Evolutionary conservation across 768 basidiomycete genomes (phyloP).

Genomic region (Serendipita indica): DNA sequence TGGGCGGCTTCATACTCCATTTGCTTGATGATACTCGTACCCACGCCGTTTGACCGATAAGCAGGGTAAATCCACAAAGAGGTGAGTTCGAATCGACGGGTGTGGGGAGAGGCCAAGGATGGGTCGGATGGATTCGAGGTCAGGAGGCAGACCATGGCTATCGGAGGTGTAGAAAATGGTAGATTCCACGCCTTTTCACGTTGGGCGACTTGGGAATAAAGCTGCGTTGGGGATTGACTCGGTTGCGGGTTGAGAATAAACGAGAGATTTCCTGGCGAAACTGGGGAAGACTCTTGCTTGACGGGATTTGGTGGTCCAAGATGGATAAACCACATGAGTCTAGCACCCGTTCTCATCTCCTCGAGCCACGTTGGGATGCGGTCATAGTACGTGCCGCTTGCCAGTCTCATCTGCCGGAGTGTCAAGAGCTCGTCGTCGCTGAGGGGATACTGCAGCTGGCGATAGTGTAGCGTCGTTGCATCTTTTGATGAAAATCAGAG

Average conservation of each 20-base stretch:
- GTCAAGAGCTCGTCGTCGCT: background rate
- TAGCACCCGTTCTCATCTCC: background rate
- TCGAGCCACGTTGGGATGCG: slow-evolving; percentile 6
- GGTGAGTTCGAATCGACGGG: background rate
- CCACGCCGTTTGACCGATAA: background rate
- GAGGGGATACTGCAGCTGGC: background rate
- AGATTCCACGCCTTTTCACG: background rate
- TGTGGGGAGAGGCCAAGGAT: background rate
- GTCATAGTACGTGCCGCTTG: slow-evolving; percentile 1
- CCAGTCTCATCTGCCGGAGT: slow-evolving; percentile 3
- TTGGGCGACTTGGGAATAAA: background rate
- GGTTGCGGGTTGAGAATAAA: background rate
- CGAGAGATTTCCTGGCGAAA: background rate
- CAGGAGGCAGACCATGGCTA: slow-evolving; percentile 7
- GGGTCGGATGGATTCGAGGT: background rate
- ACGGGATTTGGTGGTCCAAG: background rate
- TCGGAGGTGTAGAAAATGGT: background rate
- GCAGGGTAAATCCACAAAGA: slow-evolving; percentile 5
- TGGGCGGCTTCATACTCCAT: background rate
- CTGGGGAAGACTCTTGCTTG: background rate
- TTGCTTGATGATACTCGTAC: background rate
- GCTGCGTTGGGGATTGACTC: background rate
- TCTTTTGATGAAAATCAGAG: background rate
- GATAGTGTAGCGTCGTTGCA: background rate
- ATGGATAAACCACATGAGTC: slow-evolving; percentile 5